These are phyloP conservation scores for Debaryomycetaceae sp. DNA, from an alignment of 1,139 yeast species.

Conservation along the genomic window DNA sequence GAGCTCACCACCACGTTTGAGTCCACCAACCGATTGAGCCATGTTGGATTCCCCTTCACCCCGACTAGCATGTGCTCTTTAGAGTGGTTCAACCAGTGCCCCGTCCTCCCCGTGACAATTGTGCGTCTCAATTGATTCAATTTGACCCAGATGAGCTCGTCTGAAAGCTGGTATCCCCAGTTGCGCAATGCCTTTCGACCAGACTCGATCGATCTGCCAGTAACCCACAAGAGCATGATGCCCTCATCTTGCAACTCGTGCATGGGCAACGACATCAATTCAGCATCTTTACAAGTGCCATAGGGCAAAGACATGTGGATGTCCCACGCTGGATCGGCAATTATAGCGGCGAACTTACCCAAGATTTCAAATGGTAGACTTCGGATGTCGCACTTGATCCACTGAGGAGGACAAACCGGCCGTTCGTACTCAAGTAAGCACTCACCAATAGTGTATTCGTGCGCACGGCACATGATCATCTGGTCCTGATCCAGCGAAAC, in stretches of 20 bases:
- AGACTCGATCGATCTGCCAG: slow-evolving; percentile 86
- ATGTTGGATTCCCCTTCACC: slow-evolving; percentile 71
- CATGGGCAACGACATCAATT: slow-evolving; percentile 62
- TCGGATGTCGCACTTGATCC: slow-evolving; percentile 83
- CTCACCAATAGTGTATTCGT: slow-evolving; percentile 57
- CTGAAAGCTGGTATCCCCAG: slow-evolving; percentile 80
- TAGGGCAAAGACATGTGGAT: slow-evolving; percentile 79
- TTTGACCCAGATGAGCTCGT: slow-evolving; percentile 88
- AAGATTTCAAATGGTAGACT: slow-evolving; percentile 61
- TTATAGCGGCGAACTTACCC: slow-evolving; percentile 82
- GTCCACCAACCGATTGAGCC: slow-evolving; percentile 66
- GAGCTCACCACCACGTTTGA: slow-evolving; percentile 75
- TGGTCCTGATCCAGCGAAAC: no score
- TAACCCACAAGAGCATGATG: slow-evolving; percentile 81
- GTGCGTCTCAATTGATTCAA: slow-evolving; percentile 83
- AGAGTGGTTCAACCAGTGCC: slow-evolving; percentile 95
- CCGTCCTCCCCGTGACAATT: slow-evolving; percentile 92
- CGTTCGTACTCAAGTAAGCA: slow-evolving; percentile 35
- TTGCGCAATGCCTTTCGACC: slow-evolving; percentile 71
- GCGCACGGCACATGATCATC: slow-evolving; percentile 17
- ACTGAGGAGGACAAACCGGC: slow-evolving; percentile 56
- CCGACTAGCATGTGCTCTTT: slow-evolving; percentile 89
- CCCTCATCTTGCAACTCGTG: slow-evolving; percentile 78
- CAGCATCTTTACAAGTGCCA: slow-evolving; percentile 73
- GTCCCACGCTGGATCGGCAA: slow-evolving; percentile 92